Evolutionary conservation across 2,329 filamentous ascomycete genomes (phyloP).

Genomic region (Nothomitra cinnamomea): DNA sequence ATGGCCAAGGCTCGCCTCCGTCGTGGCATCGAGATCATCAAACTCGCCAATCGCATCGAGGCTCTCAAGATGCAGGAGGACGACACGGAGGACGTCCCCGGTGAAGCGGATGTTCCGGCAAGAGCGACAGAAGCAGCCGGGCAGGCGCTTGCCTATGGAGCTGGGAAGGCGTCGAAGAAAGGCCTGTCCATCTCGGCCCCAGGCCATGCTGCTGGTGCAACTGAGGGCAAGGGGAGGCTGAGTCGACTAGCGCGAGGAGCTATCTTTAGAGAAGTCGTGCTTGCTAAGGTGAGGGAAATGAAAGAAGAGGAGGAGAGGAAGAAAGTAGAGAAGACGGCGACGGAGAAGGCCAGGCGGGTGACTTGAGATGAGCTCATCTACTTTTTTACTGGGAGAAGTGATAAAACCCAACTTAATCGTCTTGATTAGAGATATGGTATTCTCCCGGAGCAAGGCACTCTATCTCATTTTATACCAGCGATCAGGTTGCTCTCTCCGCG

Average conservation of each 20-base stretch:
- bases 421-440: too few species aligned
- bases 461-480: too few species aligned
- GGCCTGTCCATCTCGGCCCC: constrained; percentile 15
- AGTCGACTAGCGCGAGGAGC: constrained; percentile 44
- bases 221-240: constrained; percentile 28
- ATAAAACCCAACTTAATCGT: too few species aligned
- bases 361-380: not conserved
- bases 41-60: constrained; percentile 89
- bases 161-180: constrained; percentile 11
- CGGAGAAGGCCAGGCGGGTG: constrained; percentile 20
- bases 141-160: constrained; percentile 20
- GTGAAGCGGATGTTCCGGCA: constrained; percentile 41
- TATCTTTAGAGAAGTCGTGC: constrained; percentile 86
- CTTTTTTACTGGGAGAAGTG: not conserved
- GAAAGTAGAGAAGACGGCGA: constrained; percentile 43
- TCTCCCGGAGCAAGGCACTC: too few species aligned
- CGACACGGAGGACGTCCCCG: constrained; percentile 53
- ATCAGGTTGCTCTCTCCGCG: too few species aligned
- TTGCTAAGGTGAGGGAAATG: constrained; percentile 85
- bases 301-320: constrained; percentile 69
- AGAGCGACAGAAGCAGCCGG: constrained; percentile 41
- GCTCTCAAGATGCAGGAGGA: constrained; percentile 87
- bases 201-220: constrained; percentile 16
- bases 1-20: constrained; percentile 81
- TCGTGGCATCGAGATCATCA: constrained; percentile 89